These are phyloP conservation scores for Ceriops zippeliana DNA, from an alignment of 345 rosid genomes.

Conservation along the genomic window DNA sequence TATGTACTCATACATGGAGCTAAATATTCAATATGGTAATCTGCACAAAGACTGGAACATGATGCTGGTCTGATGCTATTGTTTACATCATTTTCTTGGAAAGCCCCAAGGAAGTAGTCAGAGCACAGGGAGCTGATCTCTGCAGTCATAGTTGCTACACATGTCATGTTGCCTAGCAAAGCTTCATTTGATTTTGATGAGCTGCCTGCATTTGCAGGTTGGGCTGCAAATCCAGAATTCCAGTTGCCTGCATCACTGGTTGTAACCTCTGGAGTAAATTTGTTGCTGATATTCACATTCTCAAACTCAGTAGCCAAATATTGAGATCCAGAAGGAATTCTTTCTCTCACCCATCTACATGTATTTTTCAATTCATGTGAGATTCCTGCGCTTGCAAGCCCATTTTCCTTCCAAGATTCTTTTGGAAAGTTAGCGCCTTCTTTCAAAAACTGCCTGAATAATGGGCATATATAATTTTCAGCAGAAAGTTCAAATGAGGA, in stretches of 20 bases:
- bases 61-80: conserved; percentile 16
- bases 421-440: conserved; percentile 15
- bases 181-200: conserved; percentile 27
- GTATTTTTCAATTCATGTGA: conserved; percentile 32
- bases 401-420: conserved; percentile 25
- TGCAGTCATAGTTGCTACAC: conserved; percentile 15
- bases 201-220: conserved; percentile 20
- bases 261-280: conserved; percentile 15
- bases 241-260: conserved; percentile 14
- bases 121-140: conserved; percentile 32
- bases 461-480: conserved; percentile 18
- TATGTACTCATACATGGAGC: conserved; percentile 26
- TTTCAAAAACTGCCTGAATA: conserved; percentile 26
- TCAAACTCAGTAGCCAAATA: conserved; percentile 22
- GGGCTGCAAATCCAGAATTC: conserved; percentile 25
- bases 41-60: conserved; percentile 35
- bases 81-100: conserved; percentile 33
- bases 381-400: conserved; percentile 23
- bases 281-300: conserved; percentile 23
- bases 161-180: conserved; percentile 15
- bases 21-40: conserved; percentile 29
- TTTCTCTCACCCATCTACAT: conserved; percentile 47
- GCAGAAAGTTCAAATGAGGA: conserved; percentile 13
- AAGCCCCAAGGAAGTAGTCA: conserved; percentile 38
- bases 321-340: conserved; percentile 33